phyloP scores from a whole-genome alignment of 2,329 filamentous ascomycete genomes.

The Colletotrichum endophyticum region DNA sequence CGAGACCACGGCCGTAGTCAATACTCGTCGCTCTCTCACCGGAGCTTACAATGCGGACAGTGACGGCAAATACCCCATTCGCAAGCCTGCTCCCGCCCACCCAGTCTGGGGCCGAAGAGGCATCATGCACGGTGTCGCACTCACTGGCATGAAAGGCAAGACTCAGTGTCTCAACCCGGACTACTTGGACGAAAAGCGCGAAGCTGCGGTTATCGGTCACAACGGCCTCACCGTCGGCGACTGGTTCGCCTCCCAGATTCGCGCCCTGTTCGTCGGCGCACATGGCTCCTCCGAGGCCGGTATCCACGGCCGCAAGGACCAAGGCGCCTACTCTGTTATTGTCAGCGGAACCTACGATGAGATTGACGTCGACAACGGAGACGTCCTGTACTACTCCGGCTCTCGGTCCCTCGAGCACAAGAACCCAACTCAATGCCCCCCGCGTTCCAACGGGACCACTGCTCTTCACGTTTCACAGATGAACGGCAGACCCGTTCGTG shows the following conservation, averaged over 20 bases:
- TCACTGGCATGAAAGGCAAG: background rate
- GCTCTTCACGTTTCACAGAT: slow-evolving; percentile 23
- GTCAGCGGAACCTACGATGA: slow-evolving; percentile 40
- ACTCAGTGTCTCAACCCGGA: background rate
- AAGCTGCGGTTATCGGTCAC: slow-evolving; percentile 19
- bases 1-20: background rate
- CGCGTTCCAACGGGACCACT: slow-evolving; percentile 16
- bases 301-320: slow-evolving; percentile 49
- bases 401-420: slow-evolving; percentile 10
- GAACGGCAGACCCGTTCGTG: slow-evolving; percentile 27
- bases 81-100: background rate
- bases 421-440: background rate
- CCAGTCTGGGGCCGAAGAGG: background rate
- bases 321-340: slow-evolving; percentile 61
- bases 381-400: slow-evolving; percentile 29
- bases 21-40: background rate
- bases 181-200: background rate
- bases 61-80: background rate
- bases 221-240: slow-evolving; percentile 40
- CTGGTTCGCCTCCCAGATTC: slow-evolving; percentile 61
- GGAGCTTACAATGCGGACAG: background rate
- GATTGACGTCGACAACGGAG: slow-evolving; percentile 28
- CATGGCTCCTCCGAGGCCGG: slow-evolving; percentile 54
- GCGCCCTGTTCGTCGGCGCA: slow-evolving; percentile 55
- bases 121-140: background rate